A percentile compares a stretch with the other conserved stretches of the same genome.
These are phyloP conservation scores for Coemansia javaensis DNA, from an alignment of 192 early-diverging fungal species.

Conservation along the genomic window DNA sequence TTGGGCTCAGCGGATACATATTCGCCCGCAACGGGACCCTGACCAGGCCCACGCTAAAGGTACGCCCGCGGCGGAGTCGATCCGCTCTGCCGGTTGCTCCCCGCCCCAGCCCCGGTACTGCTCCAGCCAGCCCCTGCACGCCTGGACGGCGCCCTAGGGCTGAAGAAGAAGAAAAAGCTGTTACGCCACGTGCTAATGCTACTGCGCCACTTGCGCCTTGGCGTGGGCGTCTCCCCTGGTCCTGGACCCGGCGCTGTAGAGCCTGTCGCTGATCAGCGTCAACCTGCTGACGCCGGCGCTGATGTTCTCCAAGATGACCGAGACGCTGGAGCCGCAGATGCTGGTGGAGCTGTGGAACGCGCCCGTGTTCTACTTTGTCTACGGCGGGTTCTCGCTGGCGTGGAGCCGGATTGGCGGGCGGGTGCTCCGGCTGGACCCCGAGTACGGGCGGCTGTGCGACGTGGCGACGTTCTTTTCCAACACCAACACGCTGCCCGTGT, in stretches of 20 bases:
- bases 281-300: conserved; percentile 72
- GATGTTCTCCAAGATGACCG: conserved; percentile 69
- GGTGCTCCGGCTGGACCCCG: conserved; percentile 37
- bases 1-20: conserved; percentile 45
- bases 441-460: conserved; percentile 58
- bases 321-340: conserved; percentile 58
- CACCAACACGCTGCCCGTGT: conserved; percentile 70
- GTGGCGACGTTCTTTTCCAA: conserved; percentile 67
- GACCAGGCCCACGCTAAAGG: conserved; percentile 48
- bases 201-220: no score
- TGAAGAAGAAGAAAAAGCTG: no score
- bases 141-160: no score
- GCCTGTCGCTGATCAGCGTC: conserved; percentile 57
- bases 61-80: no score
- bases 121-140: no score
- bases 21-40: conserved; percentile 49
- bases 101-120: no score
- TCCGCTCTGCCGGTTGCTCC: no score
- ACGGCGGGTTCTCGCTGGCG: conserved; percentile 40
- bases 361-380: conserved; percentile 54
- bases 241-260: conserved; percentile 27
- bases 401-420: conserved; percentile 41
- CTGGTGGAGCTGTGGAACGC: conserved; percentile 70
- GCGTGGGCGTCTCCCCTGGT: no score
- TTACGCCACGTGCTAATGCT: no score